Conservation (phyloP, 164 flowering plant genomes). For the Dillenia turbinata region DNA sequence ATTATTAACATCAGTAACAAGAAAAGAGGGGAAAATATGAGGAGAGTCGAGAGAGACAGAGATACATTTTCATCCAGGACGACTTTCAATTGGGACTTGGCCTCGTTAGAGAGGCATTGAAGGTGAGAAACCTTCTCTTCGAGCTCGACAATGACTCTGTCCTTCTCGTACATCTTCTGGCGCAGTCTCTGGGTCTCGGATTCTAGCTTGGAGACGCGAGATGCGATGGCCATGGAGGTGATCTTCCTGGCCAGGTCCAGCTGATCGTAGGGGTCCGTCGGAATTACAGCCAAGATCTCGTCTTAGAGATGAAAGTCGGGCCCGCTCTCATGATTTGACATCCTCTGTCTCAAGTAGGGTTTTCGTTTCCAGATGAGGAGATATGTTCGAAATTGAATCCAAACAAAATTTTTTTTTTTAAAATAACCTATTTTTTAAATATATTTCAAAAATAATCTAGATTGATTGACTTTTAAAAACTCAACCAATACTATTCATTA, state of each 20-base stretch:
- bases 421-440: too few relatives aligned
- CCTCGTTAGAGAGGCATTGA: constrained; percentile 34
- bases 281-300: constrained; percentile 76
- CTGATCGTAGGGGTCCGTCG: constrained; percentile 88
- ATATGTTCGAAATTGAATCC: too few relatives aligned
- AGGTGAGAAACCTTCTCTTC: constrained; percentile 48
- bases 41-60: background rate
- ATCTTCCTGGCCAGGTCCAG: constrained; percentile 92
- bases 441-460: too few relatives aligned
- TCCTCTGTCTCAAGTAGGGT: too few relatives aligned
- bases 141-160: constrained; percentile 45
- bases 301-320: constrained; percentile 66
- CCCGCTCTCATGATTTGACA: constrained; percentile 11
- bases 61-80: constrained; percentile 70
- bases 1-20: constrained; percentile 3
- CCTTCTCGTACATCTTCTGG: constrained; percentile 65
- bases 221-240: constrained; percentile 91
- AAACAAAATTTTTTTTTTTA: too few relatives aligned
- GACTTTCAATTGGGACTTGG: constrained; percentile 41
- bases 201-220: constrained; percentile 89
- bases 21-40: constrained; percentile 1
- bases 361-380: too few relatives aligned
- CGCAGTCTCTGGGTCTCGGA: constrained; percentile 44
- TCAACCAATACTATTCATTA: too few relatives aligned
- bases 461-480: too few relatives aligned